These are phyloP conservation scores for Gardenia jasminoides DNA, from an alignment of 257 asterid genomes.

Conservation along the genomic window DNA sequence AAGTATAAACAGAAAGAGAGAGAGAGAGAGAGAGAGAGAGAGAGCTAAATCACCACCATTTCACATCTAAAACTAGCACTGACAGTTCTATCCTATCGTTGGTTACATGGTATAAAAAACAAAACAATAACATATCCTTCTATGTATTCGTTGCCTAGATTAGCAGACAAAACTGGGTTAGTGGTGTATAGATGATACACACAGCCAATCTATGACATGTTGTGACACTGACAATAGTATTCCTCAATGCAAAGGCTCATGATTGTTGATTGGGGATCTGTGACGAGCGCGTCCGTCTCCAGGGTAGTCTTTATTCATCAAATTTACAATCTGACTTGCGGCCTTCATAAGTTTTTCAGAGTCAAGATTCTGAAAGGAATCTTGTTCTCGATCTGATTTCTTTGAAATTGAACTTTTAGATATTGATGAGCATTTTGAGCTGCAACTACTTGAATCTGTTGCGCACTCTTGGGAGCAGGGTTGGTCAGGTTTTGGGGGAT, in stretches of 20 bases:
- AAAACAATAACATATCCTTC: not conserved
- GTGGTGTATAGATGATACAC: not conserved
- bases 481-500: not conserved
- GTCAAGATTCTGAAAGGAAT: constrained; percentile 15
- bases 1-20: too few species aligned
- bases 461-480: not conserved
- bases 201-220: not conserved
- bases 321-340: constrained; percentile 1
- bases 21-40: too few species aligned
- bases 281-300: constrained; percentile 5
- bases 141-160: not conserved
- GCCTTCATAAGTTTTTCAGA: constrained; percentile 12
- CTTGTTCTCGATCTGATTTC: not conserved
- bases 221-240: too few species aligned
- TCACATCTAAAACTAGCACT: not conserved
- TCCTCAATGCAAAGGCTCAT: constrained; percentile 13
- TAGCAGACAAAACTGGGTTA: constrained; percentile 16
- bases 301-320: constrained; percentile 22
- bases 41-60: too few species aligned
- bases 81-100: not conserved
- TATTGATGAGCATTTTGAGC: not conserved
- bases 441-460: not conserved
- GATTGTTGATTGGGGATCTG: constrained; percentile 25
- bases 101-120: not conserved
- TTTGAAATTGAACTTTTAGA: not conserved